These are phyloP conservation scores for Xylaria polymorpha DNA, from an alignment of 2,329 filamentous ascomycete species.

Conservation along the genomic window DNA sequence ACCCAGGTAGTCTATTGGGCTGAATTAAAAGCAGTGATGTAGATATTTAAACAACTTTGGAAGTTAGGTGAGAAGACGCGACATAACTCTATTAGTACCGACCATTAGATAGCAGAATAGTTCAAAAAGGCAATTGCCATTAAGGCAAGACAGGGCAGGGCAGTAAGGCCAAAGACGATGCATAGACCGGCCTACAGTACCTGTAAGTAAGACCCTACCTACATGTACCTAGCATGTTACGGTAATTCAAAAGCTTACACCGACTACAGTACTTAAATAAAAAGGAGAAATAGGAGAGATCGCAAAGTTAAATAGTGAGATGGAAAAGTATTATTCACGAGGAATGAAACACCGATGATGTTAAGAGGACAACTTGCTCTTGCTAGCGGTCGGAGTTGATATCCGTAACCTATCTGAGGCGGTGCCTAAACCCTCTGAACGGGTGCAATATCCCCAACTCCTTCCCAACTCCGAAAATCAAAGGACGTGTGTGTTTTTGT, in stretches of 20 bases:
- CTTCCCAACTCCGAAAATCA: conserved; percentile 20
- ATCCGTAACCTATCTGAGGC: neutral
- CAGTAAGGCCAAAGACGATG: neutral
- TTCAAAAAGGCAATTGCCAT: neutral
- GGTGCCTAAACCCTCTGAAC: neutral
- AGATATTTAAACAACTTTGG: neutral
- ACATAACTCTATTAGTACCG: neutral
- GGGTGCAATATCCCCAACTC: neutral
- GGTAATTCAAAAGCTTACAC: neutral
- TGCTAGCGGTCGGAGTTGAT: neutral
- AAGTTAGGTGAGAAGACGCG: neutral
- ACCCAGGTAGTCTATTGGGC: no score
- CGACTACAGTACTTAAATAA: neutral
- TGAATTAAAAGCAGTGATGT: neutral
- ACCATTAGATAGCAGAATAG: neutral
- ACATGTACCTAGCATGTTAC: neutral
- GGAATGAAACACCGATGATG: neutral
- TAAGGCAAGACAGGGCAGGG: no score
- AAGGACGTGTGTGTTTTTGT: neutral
- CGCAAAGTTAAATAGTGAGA: neutral
- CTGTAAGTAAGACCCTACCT: neutral
- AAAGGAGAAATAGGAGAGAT: no score
- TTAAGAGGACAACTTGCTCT: neutral
- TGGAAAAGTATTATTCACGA: neutral
- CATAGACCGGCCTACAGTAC: neutral